Percentiles rank a stretch among this genome's conserved stretches.
Conservation (phyloP, 192 early-diverging fungal species). For the Gigaspora rosea region DNA sequence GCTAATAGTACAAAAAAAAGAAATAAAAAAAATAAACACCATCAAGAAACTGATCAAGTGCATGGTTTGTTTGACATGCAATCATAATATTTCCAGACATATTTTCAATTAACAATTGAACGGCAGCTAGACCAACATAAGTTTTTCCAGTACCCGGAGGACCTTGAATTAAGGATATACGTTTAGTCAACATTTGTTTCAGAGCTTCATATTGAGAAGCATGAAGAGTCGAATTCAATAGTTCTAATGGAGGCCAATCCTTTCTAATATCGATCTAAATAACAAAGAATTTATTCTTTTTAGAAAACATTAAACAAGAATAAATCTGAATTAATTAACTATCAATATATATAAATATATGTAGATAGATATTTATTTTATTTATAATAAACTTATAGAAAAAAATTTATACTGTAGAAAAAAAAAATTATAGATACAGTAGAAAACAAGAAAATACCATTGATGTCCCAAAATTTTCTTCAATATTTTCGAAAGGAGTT, state of each 20-base stretch:
- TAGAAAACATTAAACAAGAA: no score
- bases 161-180: conserved; percentile 55
- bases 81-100: conserved; percentile 48
- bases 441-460: conserved; percentile 1
- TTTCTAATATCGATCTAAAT: conserved; percentile 17
- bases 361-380: neutral
- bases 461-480: conserved; percentile 20
- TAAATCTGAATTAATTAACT: no score
- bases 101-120: conserved; percentile 47
- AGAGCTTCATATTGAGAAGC: conserved; percentile 50
- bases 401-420: no score
- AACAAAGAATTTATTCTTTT: neutral
- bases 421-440: neutral
- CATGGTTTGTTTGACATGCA: conserved; percentile 63
- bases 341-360: neutral
- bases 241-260: conserved; percentile 4
- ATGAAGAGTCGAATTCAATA: conserved; percentile 9
- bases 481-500: conserved; percentile 26
- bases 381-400: neutral
- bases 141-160: conserved; percentile 66
- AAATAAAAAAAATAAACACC: conserved; percentile 2
- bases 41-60: conserved; percentile 47
- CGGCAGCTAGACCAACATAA: conserved; percentile 52
- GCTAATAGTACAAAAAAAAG: no score
- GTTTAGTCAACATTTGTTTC: conserved; percentile 44